Conservation (phyloP, 2,329 filamentous ascomycete species). For the Aspergillus quadricinctus region DNA sequence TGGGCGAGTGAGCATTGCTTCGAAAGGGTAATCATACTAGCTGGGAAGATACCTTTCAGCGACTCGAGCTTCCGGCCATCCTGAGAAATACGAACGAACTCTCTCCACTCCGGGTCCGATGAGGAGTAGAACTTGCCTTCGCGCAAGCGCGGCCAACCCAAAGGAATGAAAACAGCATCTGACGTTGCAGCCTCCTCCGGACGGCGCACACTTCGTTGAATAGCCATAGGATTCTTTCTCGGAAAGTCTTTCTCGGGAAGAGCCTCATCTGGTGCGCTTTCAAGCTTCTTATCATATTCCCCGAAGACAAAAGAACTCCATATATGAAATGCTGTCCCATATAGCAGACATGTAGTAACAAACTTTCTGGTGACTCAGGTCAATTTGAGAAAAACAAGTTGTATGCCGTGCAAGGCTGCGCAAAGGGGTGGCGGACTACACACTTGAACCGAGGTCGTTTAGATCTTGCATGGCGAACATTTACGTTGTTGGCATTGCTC, state of each 20-base stretch:
- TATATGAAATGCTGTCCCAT: conserved; percentile 29
- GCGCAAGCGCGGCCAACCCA: conserved; percentile 48
- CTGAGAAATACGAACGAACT: conserved; percentile 56
- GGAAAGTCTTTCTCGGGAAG: not conserved
- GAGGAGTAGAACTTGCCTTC: conserved; percentile 28
- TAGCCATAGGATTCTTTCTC: not conserved
- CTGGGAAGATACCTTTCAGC: conserved; percentile 40
- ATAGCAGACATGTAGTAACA: conserved; percentile 26
- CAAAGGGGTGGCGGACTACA: conserved; percentile 6
- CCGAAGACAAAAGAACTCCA: conserved; percentile 31
- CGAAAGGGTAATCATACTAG: conserved; percentile 8
- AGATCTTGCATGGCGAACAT: conserved; percentile 30
- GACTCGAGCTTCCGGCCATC: conserved; percentile 46
- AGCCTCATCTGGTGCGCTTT: conserved; percentile 14
- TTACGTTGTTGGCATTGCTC: conserved; percentile 12
- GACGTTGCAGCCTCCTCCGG: conserved; percentile 34
- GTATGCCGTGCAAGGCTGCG: not conserved
- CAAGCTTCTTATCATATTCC: conserved; percentile 24
- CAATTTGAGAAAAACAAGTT: not conserved
- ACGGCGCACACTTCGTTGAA: not conserved
- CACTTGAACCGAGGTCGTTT: conserved; percentile 34
- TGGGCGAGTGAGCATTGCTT: conserved; percentile 22
- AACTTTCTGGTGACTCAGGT: conserved; percentile 20
- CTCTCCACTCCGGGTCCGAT: conserved; percentile 59
- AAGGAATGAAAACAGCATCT: conserved; percentile 55